A percentile compares a stretch with the other conserved stretches of the same genome.
Conservation (phyloP, 768 basidiomycete genomes). For the Podaxis carcinomalis region DNA sequence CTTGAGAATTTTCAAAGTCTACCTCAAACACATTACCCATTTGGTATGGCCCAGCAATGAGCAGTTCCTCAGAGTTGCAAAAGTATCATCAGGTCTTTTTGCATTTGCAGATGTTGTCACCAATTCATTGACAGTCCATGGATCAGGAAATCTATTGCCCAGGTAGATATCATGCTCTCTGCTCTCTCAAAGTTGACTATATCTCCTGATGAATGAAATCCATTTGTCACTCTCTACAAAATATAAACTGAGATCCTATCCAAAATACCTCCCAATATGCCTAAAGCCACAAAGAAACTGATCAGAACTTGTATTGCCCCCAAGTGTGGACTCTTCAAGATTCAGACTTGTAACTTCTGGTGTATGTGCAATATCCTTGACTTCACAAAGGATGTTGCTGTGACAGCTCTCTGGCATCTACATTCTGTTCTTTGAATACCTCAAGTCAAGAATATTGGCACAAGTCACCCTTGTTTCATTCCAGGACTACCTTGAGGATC, state of each 20-base stretch:
- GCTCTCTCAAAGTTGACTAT: not conserved
- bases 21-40: not conserved
- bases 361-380: not conserved
- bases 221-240: not conserved
- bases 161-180: not conserved
- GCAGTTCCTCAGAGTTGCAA: conserved; percentile 11
- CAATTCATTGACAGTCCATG: conserved; percentile 14
- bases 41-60: conserved; percentile 17
- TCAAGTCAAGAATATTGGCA: not conserved
- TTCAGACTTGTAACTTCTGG: not conserved
- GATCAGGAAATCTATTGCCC: not conserved
- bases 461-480: not conserved
- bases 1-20: not conserved
- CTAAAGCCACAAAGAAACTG: not conserved
- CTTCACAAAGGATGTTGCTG: not conserved
- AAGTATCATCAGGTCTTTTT: conserved; percentile 20
- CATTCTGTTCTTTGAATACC: not conserved
- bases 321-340: too few relatives aligned
- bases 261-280: not conserved
- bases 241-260: not conserved
- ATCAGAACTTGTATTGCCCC: not conserved
- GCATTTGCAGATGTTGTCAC: conserved; percentile 19
- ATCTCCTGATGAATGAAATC: not conserved
- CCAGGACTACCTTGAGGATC: not conserved
- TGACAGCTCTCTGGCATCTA: not conserved